Evolutionary conservation across 2,329 filamentous ascomycete species (phyloP), one percentile per base, ranked within the genome.

Genomic region (Metarhizium anisopliae): DNA sequence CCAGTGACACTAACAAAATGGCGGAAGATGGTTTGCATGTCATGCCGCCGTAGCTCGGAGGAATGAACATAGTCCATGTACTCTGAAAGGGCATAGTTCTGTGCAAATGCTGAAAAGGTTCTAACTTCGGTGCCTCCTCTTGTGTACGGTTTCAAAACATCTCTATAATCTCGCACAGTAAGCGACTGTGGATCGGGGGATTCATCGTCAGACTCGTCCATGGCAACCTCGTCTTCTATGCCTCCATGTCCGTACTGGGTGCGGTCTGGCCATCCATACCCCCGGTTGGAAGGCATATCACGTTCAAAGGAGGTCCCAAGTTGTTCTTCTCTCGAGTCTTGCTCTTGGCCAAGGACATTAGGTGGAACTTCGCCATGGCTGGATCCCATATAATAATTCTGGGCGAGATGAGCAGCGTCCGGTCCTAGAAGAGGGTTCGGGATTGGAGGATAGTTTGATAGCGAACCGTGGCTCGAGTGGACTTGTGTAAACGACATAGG

Each of bases 1-100:
- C 87, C 92, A 2, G 91, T 95, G 6, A 94, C 87, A 62, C 90
- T 87, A 50, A 97, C 84, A 68, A 96, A 97, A 70, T 97, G 91
- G 68, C 87, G 87, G 68, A 97, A 97, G 6, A 96, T 85, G 35
- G 86, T 81, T 14, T 90, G 86, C 11, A 90, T 93, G 60, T 87
- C 85, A 2, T 84, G 81, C 60, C 96, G 90, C 62, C 85, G 89
- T 32, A 96, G 74, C 36, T 94, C 92, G 43, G 86, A 86, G 36
- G 82, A 82, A 25, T 78, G 72, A 4, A 83, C 79, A 1, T 83
- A 82, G 5, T 87, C 86, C 45, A 79, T 77, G 62, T 92, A 91
- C 2, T 80, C 83, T 14, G 83, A 78, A 50, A 91, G 74, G 36
- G 78, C 74, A 55, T 78, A 72, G 40, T 76, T 75, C 16, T 76